A percentile compares a stretch with the other conserved stretches of the same genome.
These are phyloP conservation scores for Coniochaeta sp. DNA, from an alignment of 2,329 filamentous ascomycete genomes.

Conservation along the genomic window DNA sequence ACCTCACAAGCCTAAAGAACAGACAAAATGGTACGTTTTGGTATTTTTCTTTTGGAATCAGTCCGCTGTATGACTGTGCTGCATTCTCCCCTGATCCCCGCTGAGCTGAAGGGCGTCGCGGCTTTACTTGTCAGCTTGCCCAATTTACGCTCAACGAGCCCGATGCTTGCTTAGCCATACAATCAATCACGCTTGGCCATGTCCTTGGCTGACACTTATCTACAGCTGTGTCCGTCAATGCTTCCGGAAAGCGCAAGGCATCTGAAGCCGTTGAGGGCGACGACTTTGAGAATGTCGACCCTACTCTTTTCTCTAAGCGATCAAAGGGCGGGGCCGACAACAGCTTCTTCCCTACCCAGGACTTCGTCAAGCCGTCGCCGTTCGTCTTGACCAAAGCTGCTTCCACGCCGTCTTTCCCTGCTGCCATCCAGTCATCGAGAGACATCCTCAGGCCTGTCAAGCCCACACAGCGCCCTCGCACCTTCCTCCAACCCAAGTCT, in stretches of 20 bases:
- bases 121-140: background rate
- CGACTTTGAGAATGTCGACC: conserved; percentile 57
- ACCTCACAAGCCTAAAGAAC: conserved; percentile 69
- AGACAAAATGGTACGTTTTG: conserved; percentile 59
- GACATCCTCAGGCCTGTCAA: conserved; percentile 24
- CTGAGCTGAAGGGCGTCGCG: background rate
- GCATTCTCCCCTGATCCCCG: background rate
- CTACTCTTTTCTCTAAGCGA: conserved; percentile 49
- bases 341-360: conserved; percentile 31
- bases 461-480: conserved; percentile 30
- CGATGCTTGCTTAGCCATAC: background rate
- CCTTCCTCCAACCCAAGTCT: conserved; percentile 45
- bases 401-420: conserved; percentile 18
- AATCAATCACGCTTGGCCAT: background rate
- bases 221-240: conserved; percentile 31
- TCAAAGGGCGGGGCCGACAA: conserved; percentile 42
- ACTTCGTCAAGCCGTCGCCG: conserved; percentile 39
- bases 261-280: conserved; percentile 39
- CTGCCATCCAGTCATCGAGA: conserved; percentile 5
- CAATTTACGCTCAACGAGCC: background rate
- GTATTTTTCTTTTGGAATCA: background rate
- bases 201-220: conserved; percentile 17
- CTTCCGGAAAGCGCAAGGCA: conserved; percentile 51
- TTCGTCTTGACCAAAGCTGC: conserved; percentile 37
- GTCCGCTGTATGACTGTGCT: background rate